A percentile compares a stretch with the other conserved stretches of the same genome.
Evolutionary conservation across 192 early-diverging fungal genomes (phyloP).

Genomic region (Coemansia sp.): DNA sequence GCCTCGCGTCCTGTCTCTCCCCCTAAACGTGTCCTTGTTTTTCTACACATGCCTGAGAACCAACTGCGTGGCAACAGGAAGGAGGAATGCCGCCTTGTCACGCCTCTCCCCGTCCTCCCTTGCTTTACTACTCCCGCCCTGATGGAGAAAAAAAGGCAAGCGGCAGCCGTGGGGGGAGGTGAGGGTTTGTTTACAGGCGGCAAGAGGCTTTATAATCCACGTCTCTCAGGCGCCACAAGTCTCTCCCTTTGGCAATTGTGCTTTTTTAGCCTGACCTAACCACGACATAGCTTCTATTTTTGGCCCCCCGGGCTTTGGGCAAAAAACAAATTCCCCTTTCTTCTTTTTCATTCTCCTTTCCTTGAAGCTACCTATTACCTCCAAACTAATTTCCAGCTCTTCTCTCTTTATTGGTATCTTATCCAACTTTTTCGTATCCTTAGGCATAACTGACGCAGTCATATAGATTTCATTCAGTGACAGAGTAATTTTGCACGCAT

Average conservation of each 20-base stretch:
- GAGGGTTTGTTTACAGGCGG: not conserved
- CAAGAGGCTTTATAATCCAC: not conserved
- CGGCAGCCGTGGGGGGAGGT: constrained; percentile 1
- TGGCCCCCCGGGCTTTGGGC: not conserved
- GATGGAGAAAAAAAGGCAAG: not conserved
- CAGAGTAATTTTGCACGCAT: constrained; percentile 5
- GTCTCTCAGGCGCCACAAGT: not conserved
- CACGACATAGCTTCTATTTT: not conserved
- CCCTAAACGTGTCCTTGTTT: not conserved
- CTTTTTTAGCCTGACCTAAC: constrained; percentile 1
- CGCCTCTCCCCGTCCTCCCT: not conserved
- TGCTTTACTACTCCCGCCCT: not conserved
- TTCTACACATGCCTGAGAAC: not conserved
- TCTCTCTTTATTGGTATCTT: not conserved
- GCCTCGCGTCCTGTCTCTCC: not conserved
- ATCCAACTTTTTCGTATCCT: not conserved
- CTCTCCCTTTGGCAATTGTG: not conserved
- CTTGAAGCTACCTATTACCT: constrained; percentile 4
- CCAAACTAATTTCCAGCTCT: not conserved
- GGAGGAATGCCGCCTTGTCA: not conserved
- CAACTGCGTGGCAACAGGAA: not conserved
- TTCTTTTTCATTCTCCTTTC: not conserved
- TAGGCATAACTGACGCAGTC: not conserved
- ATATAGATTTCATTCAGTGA: not conserved
- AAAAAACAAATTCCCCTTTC: not conserved